Conservation (phyloP, 805 yeast species). For the Candida namnaoensis region DNA sequence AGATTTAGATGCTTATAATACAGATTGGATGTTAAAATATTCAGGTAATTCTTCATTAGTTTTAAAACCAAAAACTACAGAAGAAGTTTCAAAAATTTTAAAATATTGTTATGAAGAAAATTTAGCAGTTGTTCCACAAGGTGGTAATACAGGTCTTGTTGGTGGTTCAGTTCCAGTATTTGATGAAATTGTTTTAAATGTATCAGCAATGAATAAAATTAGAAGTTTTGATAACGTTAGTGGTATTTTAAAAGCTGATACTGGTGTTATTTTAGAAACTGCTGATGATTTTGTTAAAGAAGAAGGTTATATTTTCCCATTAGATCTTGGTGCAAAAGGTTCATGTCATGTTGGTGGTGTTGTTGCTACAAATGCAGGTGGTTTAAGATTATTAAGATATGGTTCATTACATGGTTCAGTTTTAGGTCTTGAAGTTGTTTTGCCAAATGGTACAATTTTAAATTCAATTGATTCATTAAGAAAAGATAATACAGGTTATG, state of each 20-base stretch:
- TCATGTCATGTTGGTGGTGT: constrained; percentile 95
- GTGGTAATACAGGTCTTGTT: constrained; percentile 94
- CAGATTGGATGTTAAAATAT: constrained; percentile 93
- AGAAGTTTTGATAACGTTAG: constrained; percentile 75
- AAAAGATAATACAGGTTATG: constrained; percentile 94
- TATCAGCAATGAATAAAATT: constrained; percentile 64
- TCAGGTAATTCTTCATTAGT: constrained; percentile 79
- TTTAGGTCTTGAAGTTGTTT: constrained; percentile 85
- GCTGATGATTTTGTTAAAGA: constrained; percentile 77
- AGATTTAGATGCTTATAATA: constrained; percentile 67
- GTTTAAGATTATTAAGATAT: constrained; percentile 75
- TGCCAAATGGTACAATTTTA: constrained; percentile 79
- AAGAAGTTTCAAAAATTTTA: constrained; percentile 69
- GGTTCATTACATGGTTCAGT: constrained; percentile 93
- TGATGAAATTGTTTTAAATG: constrained; percentile 76
- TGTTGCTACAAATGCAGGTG: constrained; percentile 96
- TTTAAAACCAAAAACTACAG: constrained; percentile 72
- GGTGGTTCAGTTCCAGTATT: constrained; percentile 92
- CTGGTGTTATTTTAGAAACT: constrained; percentile 81
- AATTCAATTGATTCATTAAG: constrained; percentile 78
- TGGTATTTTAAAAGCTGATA: constrained; percentile 83
- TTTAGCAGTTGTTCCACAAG: constrained; percentile 90
- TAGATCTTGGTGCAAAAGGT: constrained; percentile 94
- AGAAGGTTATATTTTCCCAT: constrained; percentile 83
- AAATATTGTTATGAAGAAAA: constrained; percentile 71